A percentile compares a stretch with the other conserved stretches of the same genome.
Evolutionary conservation across 495 filamentous ascomycete species (phyloP).

Genomic region (Neurospora africana): DNA sequence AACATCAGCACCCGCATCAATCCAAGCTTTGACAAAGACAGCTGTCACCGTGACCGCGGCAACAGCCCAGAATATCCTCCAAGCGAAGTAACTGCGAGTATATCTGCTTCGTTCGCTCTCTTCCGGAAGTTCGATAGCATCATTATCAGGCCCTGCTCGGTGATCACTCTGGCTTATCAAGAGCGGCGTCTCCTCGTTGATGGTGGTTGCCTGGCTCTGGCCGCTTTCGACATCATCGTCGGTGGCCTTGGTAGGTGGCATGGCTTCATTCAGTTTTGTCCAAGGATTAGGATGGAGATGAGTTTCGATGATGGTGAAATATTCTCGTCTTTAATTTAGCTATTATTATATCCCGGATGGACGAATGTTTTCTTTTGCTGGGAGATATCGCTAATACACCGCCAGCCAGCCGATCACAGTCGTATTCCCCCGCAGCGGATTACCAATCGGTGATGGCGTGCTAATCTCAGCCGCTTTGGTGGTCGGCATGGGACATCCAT

Average conservation of each 20-base stretch:
- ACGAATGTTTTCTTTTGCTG: not conserved
- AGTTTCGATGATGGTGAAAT: not conserved
- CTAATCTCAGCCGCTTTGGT: not conserved
- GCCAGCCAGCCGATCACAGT: not conserved
- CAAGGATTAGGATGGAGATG: not conserved
- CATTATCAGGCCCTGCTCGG: not conserved
- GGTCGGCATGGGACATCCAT: not conserved
- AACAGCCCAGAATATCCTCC: constrained; percentile 17
- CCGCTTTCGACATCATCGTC: not conserved
- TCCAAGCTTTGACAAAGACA: constrained; percentile 24
- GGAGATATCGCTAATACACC: not conserved
- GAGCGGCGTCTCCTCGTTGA: not conserved
- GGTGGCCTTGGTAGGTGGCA: not conserved
- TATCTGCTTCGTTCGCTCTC: not conserved
- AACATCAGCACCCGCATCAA: constrained; percentile 21
- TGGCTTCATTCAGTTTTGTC: not conserved
- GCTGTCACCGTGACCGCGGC: constrained; percentile 8
- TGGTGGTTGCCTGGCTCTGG: not conserved
- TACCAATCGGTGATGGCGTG: not conserved
- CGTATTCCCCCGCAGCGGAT: not conserved
- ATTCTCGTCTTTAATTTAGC: not conserved
- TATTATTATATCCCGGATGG: not conserved
- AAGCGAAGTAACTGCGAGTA: not conserved
- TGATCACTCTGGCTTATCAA: not conserved
- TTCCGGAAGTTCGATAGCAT: not conserved